Percentiles rank a stretch among this genome's conserved stretches.
Conservation (phyloP, 2,329 filamentous ascomycete species). For the Claviceps digitariae region DNA sequence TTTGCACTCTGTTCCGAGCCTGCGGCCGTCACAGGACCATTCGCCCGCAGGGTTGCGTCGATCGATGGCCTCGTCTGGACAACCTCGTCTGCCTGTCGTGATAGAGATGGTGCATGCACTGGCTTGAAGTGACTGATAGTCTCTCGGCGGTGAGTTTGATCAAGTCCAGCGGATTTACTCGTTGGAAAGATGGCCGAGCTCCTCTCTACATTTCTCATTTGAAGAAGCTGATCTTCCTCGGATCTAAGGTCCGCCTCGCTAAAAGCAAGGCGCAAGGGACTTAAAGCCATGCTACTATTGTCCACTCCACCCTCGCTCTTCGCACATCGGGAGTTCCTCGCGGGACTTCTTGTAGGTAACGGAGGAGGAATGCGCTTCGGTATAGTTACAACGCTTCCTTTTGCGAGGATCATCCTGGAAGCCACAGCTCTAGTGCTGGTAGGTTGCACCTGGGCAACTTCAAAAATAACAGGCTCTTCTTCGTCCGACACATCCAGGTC, state of each 20-base stretch:
- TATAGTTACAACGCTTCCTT: slow-evolving; percentile 73
- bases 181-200: background rate
- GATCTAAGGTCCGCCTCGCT: slow-evolving; percentile 17
- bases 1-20: background rate
- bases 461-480: slow-evolving; percentile 56
- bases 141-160: background rate
- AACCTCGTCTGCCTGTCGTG: background rate
- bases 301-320: slow-evolving; percentile 42
- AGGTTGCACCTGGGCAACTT: slow-evolving; percentile 46
- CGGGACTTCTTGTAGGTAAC: slow-evolving; percentile 64
- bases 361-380: slow-evolving; percentile 67
- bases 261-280: slow-evolving; percentile 38
- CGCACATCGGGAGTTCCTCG: slow-evolving; percentile 39
- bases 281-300: slow-evolving; percentile 38
- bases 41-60: background rate
- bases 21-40: background rate
- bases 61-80: background rate
- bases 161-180: background rate
- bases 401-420: slow-evolving; percentile 54
- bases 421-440: slow-evolving; percentile 42
- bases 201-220: background rate
- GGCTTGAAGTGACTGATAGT: background rate
- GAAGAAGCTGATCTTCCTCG: slow-evolving; percentile 10
- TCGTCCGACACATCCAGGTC: slow-evolving; percentile 37
- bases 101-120: background rate